Conservation (phyloP, 805 yeast species). For the Danielia oregonensis region DNA sequence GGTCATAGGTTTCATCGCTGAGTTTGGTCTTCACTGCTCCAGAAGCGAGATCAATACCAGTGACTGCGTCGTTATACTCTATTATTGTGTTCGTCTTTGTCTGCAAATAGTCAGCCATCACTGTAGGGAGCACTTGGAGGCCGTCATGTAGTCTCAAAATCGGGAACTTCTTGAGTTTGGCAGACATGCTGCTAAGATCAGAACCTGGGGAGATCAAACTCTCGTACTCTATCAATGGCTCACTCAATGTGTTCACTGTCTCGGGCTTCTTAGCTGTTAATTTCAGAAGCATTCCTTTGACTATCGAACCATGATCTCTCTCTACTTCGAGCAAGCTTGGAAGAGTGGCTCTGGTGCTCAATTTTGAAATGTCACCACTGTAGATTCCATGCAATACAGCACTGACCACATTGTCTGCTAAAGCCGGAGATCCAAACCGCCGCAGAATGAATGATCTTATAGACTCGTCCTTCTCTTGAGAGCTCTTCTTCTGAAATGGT, state of each 20-base stretch:
- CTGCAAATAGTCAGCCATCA: conserved; percentile 36
- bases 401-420: conserved; percentile 61
- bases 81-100: conserved; percentile 40
- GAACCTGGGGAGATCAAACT: conserved; percentile 35
- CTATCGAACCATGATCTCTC: conserved; percentile 52
- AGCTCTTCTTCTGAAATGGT: conserved; percentile 36
- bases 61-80: conserved; percentile 24
- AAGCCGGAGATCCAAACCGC: conserved; percentile 55
- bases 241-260: conserved; percentile 3
- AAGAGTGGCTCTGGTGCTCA: conserved; percentile 64
- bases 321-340: conserved; percentile 58
- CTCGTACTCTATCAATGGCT: conserved; percentile 34
- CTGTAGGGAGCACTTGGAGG: conserved; percentile 48
- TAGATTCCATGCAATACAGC: conserved; percentile 88
- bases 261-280: conserved; percentile 10
- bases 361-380: conserved; percentile 61
- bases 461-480: conserved; percentile 55
- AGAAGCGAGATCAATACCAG: conserved; percentile 15
- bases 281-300: conserved; percentile 42
- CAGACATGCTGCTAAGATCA: conserved; percentile 33
- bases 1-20: conserved; percentile 36
- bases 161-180: conserved; percentile 50
- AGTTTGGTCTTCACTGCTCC: conserved; percentile 7
- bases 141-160: conserved; percentile 60
- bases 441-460: conserved; percentile 64